Percentiles rank a stretch among this genome's conserved stretches.
Conservation (phyloP, 768 basidiomycete genomes). For the Fistulinella prunicolor region DNA sequence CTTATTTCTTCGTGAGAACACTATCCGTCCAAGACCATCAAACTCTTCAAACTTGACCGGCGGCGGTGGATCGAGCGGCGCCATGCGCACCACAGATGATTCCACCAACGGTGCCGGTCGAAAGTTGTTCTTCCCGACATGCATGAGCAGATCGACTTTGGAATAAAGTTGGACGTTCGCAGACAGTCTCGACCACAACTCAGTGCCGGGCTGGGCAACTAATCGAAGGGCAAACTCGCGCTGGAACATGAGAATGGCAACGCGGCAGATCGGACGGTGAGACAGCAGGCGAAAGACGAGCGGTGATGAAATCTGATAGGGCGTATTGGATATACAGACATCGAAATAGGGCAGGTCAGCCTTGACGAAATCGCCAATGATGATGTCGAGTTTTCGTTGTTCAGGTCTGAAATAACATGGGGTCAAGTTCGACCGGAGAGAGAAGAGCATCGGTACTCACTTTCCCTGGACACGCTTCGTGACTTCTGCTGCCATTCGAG, state of each 20-base stretch:
- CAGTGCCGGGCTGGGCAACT: slow-evolving; percentile 77
- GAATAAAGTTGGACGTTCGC: slow-evolving; percentile 98
- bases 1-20: slow-evolving; percentile 90
- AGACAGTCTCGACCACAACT: slow-evolving; percentile 89
- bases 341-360: slow-evolving; percentile 98
- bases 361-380: slow-evolving; percentile 98
- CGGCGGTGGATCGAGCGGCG: slow-evolving; percentile 92
- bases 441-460: slow-evolving; percentile 52
- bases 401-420: slow-evolving; percentile 62
- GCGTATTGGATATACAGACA: slow-evolving; percentile 98
- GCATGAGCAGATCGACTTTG: slow-evolving; percentile 94
- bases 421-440: background rate
- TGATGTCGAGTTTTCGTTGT: slow-evolving; percentile 90
- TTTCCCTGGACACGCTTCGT: slow-evolving; percentile 97
- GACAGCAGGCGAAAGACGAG: slow-evolving; percentile 96
- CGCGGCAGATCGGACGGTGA: slow-evolving; percentile 89
- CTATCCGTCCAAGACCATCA: slow-evolving; percentile 88
- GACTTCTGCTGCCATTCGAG: slow-evolving; percentile 97
- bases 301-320: slow-evolving; percentile 98
- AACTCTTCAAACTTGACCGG: slow-evolving; percentile 97
- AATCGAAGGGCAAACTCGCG: slow-evolving; percentile 95
- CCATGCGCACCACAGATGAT: slow-evolving; percentile 86
- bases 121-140: slow-evolving; percentile 96
- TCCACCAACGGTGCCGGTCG: slow-evolving; percentile 95
- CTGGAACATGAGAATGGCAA: slow-evolving; percentile 99